Base-by-base conservation (phyloP, 139 green algal genomes). In the Eudorina sp. region DNA sequence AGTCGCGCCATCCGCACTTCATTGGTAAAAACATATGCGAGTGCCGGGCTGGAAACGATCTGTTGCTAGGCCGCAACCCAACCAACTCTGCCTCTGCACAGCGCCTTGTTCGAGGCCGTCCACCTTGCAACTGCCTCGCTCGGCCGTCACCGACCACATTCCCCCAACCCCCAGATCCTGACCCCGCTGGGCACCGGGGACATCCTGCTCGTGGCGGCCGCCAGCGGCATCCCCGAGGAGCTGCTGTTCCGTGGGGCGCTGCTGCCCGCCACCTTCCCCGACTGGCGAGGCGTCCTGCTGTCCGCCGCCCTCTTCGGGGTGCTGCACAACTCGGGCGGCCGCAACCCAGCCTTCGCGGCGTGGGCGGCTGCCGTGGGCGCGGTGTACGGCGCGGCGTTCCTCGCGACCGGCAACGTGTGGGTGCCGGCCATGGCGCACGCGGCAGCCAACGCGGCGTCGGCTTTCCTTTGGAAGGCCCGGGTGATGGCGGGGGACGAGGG, bases 161-260 rank as follows among this genome's bases (percentile, higher is more conserved):
- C 4, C n/a, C 55, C 45, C 8, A 8, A 1, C 38, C 6, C 31
- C 27, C 92, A 97, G 93, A 84, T 97, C 41, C 88, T 98, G 46
- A 51, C 78, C 7, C 88, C 87, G 18, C 90, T 98, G 64, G 53
- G 34, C 14, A 85, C 88, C 9, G 13, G 88, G 6, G 96, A 98
- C 53, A 41, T 98, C 3, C 21, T 93, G 31, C 58, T 92, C 62
- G 91, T 98, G 31, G 90, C 90, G 11, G 38, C 77, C 14, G 79
- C 96, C 51, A 92, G 92, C 0, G 96, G 92, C 0, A 41, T 95
- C 0, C 86, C 89, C 34, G 96, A 98, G 90, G 96, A 98, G 91
- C 73, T 97, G 31, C 89, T 98, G 23, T 98, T 98, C 78, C 84
- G 96, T 23, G 94, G 96, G 8, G 94, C 92, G 0, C 91, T 98